A percentile compares a stretch with the other conserved stretches of the same genome.
Conservation (phyloP, 768 basidiomycete species). For the Lentinula aciculospora region DNA sequence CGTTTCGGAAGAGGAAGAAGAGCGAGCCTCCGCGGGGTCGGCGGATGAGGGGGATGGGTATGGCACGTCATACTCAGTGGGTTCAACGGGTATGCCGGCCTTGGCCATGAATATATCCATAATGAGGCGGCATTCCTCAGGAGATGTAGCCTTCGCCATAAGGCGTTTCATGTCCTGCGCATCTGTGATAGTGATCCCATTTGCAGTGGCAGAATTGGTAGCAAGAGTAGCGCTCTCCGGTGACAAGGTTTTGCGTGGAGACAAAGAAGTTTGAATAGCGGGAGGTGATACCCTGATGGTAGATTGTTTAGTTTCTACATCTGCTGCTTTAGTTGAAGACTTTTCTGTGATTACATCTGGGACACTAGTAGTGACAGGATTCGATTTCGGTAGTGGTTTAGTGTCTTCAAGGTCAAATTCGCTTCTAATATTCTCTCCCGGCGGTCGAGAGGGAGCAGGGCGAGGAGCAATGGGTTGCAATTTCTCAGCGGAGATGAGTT, state of each 20-base stretch:
- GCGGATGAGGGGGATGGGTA: constrained; percentile 30
- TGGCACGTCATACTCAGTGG: constrained; percentile 23
- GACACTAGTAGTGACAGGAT: neutral
- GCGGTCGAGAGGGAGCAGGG: neutral
- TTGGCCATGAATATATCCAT: constrained; percentile 77
- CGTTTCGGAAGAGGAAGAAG: constrained; percentile 18
- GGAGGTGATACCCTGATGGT: neutral
- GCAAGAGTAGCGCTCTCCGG: constrained; percentile 4
- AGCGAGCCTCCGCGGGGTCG: constrained; percentile 16
- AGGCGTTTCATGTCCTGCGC: constrained; percentile 65
- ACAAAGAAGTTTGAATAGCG: neutral
- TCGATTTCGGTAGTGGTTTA: neutral
- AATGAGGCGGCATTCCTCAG: constrained; percentile 80
- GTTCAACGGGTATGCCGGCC: constrained; percentile 36
- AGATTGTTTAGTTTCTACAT: neutral
- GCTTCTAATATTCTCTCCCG: neutral
- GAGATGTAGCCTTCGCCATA: constrained; percentile 62
- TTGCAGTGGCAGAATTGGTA: constrained; percentile 18
- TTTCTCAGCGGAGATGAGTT: neutral
- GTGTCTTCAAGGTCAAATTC: neutral
- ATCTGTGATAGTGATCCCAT: constrained; percentile 35
- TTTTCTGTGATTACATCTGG: neutral
- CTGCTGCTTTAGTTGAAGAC: neutral
- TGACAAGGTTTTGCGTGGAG: neutral
- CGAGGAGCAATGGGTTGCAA: neutral